Evolutionary conservation across 306 rosid species (phyloP).

Genomic region (Quillaja saponaria): DNA sequence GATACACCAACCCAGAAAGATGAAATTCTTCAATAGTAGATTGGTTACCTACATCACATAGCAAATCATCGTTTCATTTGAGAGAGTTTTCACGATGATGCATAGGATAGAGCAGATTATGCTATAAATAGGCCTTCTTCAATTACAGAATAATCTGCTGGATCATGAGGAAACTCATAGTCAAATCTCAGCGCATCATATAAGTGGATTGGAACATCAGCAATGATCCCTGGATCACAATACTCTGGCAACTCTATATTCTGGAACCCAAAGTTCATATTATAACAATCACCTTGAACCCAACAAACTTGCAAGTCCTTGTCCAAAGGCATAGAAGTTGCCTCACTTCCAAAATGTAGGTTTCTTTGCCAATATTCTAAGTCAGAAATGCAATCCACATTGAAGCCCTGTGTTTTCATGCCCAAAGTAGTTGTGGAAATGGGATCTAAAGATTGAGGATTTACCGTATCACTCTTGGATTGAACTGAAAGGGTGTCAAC

Average conservation of each 20-base stretch:
- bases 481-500: constrained; percentile 52
- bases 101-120: constrained; percentile 51
- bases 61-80: constrained; percentile 40
- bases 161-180: constrained; percentile 43
- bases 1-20: constrained; percentile 47
- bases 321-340: constrained; percentile 49
- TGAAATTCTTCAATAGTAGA: constrained; percentile 35
- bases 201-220: constrained; percentile 58
- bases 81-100: no score
- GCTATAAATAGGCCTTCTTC: constrained; percentile 80
- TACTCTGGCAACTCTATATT: constrained; percentile 54
- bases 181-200: constrained; percentile 57
- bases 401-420: constrained; percentile 53
- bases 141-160: constrained; percentile 58
- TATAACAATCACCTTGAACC: constrained; percentile 53
- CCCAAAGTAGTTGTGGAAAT: constrained; percentile 42
- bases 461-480: constrained; percentile 41
- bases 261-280: constrained; percentile 53
- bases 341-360: constrained; percentile 49
- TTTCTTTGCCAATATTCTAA: constrained; percentile 49
- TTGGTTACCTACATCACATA: constrained; percentile 40
- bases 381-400: constrained; percentile 50
- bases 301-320: constrained; percentile 59
- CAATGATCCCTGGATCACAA: constrained; percentile 51
- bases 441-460: constrained; percentile 49